Evolutionary conservation across 2,329 filamentous ascomycete species (phyloP).

Genomic region (Cordyceps pruinosa): DNA sequence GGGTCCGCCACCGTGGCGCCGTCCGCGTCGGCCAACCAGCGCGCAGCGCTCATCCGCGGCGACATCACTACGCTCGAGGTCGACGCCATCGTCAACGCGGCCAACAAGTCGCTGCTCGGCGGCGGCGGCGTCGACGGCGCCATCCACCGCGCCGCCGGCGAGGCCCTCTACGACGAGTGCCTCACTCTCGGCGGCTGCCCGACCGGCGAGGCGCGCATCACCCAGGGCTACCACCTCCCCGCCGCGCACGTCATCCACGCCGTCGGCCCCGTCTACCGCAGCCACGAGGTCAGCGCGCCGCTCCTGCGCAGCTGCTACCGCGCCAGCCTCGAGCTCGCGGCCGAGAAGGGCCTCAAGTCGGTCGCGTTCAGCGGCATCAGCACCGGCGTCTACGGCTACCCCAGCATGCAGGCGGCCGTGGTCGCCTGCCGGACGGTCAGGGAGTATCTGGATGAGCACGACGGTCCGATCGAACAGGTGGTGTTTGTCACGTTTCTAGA

Average conservation of each 20-base stretch:
- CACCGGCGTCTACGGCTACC: slow-evolving; percentile 87
- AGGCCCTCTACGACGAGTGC: slow-evolving; percentile 62
- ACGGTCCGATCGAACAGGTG: slow-evolving; percentile 57
- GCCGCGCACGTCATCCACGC: slow-evolving; percentile 79
- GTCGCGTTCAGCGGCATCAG: slow-evolving; percentile 82
- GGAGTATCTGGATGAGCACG: slow-evolving; percentile 43
- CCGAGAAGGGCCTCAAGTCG: slow-evolving; percentile 55
- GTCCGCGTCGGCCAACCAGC: slow-evolving; percentile 51
- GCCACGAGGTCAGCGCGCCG: slow-evolving; percentile 34
- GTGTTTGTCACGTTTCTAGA: slow-evolving; percentile 78
- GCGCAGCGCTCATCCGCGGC: slow-evolving; percentile 61
- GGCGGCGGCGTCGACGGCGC: slow-evolving; percentile 89
- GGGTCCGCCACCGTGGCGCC: slow-evolving; percentile 38
- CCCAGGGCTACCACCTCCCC: slow-evolving; percentile 67
- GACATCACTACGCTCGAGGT: slow-evolving; percentile 77
- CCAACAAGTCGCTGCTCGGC: slow-evolving; percentile 69
- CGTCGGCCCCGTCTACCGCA: slow-evolving; percentile 73
- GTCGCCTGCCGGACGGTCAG: slow-evolving; percentile 58
- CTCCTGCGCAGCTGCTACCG: slow-evolving; percentile 60
- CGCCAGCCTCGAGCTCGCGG: slow-evolving; percentile 65
- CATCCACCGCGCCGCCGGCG: slow-evolving; percentile 79
- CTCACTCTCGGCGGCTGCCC: slow-evolving; percentile 60
- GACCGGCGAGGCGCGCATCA: slow-evolving; percentile 79
- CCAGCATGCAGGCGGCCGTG: slow-evolving; percentile 63
- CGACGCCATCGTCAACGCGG: slow-evolving; percentile 88